A percentile compares a stretch with the other conserved stretches of the same genome.
Evolutionary conservation across 2,329 filamentous ascomycete genomes (phyloP).

Genomic region (Colletotrichum incanum): DNA sequence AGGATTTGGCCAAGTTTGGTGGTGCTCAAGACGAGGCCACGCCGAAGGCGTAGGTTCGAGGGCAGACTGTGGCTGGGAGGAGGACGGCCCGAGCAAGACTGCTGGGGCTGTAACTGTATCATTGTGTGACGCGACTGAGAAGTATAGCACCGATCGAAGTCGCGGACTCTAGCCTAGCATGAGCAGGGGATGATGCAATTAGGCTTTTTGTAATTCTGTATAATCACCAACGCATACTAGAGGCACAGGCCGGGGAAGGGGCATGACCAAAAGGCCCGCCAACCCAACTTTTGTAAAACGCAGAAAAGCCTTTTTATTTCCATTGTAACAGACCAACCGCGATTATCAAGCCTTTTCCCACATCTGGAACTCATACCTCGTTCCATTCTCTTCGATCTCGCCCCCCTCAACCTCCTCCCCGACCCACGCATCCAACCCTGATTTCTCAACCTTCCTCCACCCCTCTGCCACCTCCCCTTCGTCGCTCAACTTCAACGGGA

Average conservation of each 20-base stretch:
- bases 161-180: conserved; percentile 7
- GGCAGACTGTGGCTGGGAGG: conserved; percentile 24
- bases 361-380: conserved; percentile 80
- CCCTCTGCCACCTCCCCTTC: conserved; percentile 48
- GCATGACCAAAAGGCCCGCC: neutral
- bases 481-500: conserved; percentile 72
- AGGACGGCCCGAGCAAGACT: conserved; percentile 9
- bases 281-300: conserved; percentile 1
- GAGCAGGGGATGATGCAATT: neutral
- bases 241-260: neutral
- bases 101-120: neutral
- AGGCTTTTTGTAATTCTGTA: conserved; percentile 49
- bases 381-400: conserved; percentile 74
- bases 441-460: conserved; percentile 50
- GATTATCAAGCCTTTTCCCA: conserved; percentile 69
- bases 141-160: conserved; percentile 16
- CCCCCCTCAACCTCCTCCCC: conserved; percentile 75
- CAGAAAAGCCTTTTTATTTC: neutral
- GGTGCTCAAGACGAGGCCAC: conserved; percentile 40
- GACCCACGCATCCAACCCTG: conserved; percentile 73
- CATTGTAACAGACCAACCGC: neutral
- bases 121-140: neutral
- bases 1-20: conserved; percentile 24
- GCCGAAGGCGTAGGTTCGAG: conserved; percentile 41
- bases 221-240: conserved; percentile 36